Base-by-base conservation (phyloP, 2,329 filamentous ascomycete genomes). In the Diaporthe australafricana region DNA sequence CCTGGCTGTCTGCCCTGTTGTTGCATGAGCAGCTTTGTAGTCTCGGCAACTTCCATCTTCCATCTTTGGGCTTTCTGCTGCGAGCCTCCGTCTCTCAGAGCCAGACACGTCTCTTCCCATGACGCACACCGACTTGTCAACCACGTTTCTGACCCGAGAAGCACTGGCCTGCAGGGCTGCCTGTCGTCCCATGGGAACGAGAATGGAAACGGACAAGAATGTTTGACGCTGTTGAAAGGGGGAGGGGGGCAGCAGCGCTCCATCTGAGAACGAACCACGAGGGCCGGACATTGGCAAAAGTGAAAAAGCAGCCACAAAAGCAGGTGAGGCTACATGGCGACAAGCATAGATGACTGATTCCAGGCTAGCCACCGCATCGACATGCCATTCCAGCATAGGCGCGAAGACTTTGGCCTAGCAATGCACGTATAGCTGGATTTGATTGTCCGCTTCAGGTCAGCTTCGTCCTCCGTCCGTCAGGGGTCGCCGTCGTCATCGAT, bases 31-130 rank as follows among this genome's bases (percentile, higher is more conserved):
- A 67, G 40, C 30, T 57, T n/a, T 48, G 22, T 45, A 50, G 42
- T 32, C 67, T 56, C 45, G 45, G 68, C 71, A 67, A 50, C 17
- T 56, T 42, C 30, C 30, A 47, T 20, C 32, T 52, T 62, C 68
- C 62, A 55, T 38, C 62, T 22, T 40, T 45, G 25, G 47, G 52
- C 22, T 32, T n/a, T 32, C n/a, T 72, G 62, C 65, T 35, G 70
- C 72, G 63, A 27, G 45, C 55, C 30, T 69, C 69, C 30, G 56
- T 71, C 65, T 57, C 65, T 69, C 45, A 70, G 48, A 55, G n/a
- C 56, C 65, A 47, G 32, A 69, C 72, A 72, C 52, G 55, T 65
- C 69, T 71, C 50, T 14, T 56, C 5, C 67, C 71, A 48, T 62
- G 63, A 42, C 25, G 67, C 70, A 60, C 25, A 55, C 16, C 47